phyloP scores from a whole-genome alignment of 148 eudicot genomes.

The Rhododendron ovatum region DNA sequence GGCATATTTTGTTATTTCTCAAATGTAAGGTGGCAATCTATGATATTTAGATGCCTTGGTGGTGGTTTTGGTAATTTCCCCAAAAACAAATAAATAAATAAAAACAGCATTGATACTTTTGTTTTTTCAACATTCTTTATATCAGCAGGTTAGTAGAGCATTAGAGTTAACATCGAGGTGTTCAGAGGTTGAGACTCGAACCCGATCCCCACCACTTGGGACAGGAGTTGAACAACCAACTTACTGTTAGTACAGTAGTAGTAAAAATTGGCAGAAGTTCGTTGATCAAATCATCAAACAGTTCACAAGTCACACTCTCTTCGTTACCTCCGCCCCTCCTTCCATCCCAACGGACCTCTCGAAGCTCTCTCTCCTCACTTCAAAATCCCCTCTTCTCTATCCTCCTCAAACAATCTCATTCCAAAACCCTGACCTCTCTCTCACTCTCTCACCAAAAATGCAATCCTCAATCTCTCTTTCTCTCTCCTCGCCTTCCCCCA shows the following conservation, averaged over 20 bases:
- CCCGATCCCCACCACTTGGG: too few relatives aligned
- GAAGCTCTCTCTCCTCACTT: constrained; percentile 13
- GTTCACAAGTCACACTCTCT: constrained; percentile 11
- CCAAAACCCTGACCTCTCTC: neutral
- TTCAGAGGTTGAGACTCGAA: too few relatives aligned
- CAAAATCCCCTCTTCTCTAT: neutral
- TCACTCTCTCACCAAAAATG: constrained; percentile 36
- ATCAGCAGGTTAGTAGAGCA: too few relatives aligned
- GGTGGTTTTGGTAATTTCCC: too few relatives aligned
- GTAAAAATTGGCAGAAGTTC: neutral
- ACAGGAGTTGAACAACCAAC: too few relatives aligned
- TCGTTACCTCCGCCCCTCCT: constrained; percentile 55
- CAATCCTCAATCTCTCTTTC: constrained; percentile 67
- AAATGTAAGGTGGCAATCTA: neutral
- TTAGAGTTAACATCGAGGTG: too few relatives aligned
- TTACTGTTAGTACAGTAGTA: too few relatives aligned
- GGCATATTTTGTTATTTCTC: neutral
- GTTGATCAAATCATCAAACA: neutral
- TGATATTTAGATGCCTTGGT: too few relatives aligned
- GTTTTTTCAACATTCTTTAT: too few relatives aligned
- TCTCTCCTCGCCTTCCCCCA: constrained; percentile 38
- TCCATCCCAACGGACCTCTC: constrained; percentile 28
- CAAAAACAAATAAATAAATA: neutral
- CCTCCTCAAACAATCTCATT: neutral
- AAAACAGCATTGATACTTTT: neutral